phyloP scores from a whole-genome alignment of 257 asterid species.

The Cynanchum wilfordii region DNA sequence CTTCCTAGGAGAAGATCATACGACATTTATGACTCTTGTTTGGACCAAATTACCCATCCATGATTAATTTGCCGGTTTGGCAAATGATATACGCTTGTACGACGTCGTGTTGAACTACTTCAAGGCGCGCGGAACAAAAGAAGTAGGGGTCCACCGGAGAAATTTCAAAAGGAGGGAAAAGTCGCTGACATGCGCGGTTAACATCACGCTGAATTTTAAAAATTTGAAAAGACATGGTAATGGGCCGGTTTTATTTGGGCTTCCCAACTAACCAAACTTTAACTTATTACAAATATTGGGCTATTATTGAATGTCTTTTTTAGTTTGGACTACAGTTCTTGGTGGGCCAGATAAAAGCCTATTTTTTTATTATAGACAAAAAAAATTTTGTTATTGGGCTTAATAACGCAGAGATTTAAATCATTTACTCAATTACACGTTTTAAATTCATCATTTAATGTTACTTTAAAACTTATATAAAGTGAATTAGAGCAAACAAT shows the following conservation, averaged over 20 bases:
- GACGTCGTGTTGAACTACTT: not conserved
- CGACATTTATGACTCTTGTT: not conserved
- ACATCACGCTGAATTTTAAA: not conserved
- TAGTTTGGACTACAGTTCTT: not conserved
- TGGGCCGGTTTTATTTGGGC: not conserved
- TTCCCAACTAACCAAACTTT: not conserved
- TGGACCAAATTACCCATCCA: not conserved
- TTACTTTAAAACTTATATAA: no score
- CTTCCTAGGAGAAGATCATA: not conserved
- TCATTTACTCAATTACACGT: no score
- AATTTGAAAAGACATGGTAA: not conserved
- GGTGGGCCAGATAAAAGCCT: no score
- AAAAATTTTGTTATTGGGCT: no score
- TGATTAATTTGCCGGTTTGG: not conserved
- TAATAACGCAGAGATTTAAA: no score
- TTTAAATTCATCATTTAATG: no score
- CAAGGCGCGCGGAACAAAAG: not conserved
- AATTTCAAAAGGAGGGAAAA: not conserved
- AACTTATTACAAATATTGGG: not conserved
- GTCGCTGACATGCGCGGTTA: slow-evolving; percentile 11
- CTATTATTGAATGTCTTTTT: not conserved
- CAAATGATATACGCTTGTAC: not conserved
- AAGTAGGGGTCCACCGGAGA: not conserved
- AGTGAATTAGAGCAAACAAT: no score
- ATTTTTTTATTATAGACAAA: no score